phyloP scores from a whole-genome alignment of 2,329 filamentous ascomycete genomes.

The Paraphoma sp. region DNA sequence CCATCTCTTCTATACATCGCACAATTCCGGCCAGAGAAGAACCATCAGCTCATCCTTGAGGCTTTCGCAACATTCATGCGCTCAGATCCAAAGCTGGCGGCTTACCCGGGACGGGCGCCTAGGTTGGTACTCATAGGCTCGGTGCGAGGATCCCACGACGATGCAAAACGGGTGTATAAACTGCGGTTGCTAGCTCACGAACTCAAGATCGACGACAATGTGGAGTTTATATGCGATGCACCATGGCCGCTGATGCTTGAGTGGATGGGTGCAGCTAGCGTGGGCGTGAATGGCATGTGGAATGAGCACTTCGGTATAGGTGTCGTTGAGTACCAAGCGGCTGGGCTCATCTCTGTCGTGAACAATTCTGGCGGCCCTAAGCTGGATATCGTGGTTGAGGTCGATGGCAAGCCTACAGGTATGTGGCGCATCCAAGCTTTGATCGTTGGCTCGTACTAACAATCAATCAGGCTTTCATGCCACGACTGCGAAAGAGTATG shows the following conservation, averaged over 20 bases:
- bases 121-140: constrained; percentile 87
- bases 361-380: constrained; percentile 94
- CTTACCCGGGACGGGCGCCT: constrained; percentile 59
- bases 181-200: constrained; percentile 86
- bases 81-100: constrained; percentile 31
- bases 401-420: constrained; percentile 82
- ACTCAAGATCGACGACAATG: constrained; percentile 77
- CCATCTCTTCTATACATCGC: constrained; percentile 88
- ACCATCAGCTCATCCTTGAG: constrained; percentile 84
- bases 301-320: constrained; percentile 99
- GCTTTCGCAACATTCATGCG: constrained; percentile 79
- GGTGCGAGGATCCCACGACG: constrained; percentile 79
- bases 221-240: constrained; percentile 89
- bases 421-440: constrained; percentile 17
- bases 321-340: constrained; percentile 97
- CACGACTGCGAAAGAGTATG: constrained; percentile 78
- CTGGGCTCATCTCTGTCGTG: constrained; percentile 89
- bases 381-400: constrained; percentile 84
- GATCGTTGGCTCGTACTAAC: constrained; percentile 3
- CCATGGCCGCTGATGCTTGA: constrained; percentile 86
- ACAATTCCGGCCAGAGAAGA: constrained; percentile 97
- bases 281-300: constrained; percentile 99
- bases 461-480: constrained; percentile 78
- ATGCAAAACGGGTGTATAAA: constrained; percentile 85
- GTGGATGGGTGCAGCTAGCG: constrained; percentile 75